Base-by-base conservation (phyloP, 2,329 filamentous ascomycete species). In the Aspergillus ruber region DNA sequence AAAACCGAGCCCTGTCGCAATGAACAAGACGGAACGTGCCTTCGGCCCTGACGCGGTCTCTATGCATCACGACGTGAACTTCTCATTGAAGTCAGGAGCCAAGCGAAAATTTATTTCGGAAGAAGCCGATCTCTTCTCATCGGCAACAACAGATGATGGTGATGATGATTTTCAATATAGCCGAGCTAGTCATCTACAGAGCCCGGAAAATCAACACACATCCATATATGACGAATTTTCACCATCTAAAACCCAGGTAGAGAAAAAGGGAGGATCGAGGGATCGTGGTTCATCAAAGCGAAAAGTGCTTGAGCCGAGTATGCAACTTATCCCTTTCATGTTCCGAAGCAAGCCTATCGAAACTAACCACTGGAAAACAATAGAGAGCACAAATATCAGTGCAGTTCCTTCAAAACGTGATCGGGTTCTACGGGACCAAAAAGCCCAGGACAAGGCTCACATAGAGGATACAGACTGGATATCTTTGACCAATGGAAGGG, bases 31-130 rank as follows among this genome's bases (percentile, higher is more conserved):
- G 9, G 35, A 49, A 23, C 29, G 32, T 40, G 33, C 42, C 6
- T 12, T 47, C 35, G 39, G 40, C 36, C 18, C 46, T 7, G 48
- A 44, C 17, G 38, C 39, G 12, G 46, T 36, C 27, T 42, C 36
- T 3, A 48, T 46, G 32, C 25, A 18, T 9, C 39, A 45, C 12
- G 43, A 45, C 6, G 10, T 49, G 4, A 48, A n/a, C 25, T 54
- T 57, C 36, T 55, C 63, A 4, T 55, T 71, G 3, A 72, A 73
- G 44, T 72, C 72, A 43, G 77, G 76, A 15, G 71, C 76, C 20
- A 82, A 83, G 64, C 72, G 80, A 43, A 82, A 83, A 58, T 73
- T 82, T 44, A 76, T 71, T 47, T 71, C 75, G 15, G 70, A 76
- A 36, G 77, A 81, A 35, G 73, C 78, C 17, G 72, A 74, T 21